Base-by-base conservation (phyloP, 768 basidiomycete genomes). In the Lyophyllum decastes region DNA sequence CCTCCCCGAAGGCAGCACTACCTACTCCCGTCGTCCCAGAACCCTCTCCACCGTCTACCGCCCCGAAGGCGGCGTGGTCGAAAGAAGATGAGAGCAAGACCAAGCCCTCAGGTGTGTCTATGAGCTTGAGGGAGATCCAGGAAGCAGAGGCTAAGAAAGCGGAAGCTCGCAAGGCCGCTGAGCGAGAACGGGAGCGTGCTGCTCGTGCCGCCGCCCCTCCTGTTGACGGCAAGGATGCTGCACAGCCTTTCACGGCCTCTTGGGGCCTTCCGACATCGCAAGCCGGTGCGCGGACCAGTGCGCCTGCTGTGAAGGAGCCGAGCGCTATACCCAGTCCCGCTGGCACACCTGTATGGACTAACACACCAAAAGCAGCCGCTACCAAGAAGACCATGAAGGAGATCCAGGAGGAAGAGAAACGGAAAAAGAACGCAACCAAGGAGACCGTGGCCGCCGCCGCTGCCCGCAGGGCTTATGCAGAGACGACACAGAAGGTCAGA, bases 361-460 rank as follows among this genome's bases (percentile, higher is more conserved):
- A 80, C 64, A 74, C 82, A 16, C 74, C 73, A 24, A 87, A 86
- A 67, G 71, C 80, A 7, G 75, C 76, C 10, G 69, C 77, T 2
- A 69, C 81, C 7, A 95, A 94, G 79, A 97, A 94, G 80, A 92
- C 92, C 1, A 89, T 99, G 88, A 98, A 96, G 78, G 95, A 99
- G 77, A 99, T 99, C 40, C 93, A 96, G 68, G 96, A 98, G 72
- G 97, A 99, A 68, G 94, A 96, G 72, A 83, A 78, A 61, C 82
- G 89, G 60, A 95, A 94, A 79, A 90, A 87, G 72, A 64, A 74
- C 26, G 78, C 78, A 0, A 73, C 76, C 7, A 88, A 87, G 70
- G 86, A 90, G 61, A 85, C 79, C 52, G 35, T 38, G 2, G 77
- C 78, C 53, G 81, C 81, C 9, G 74, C 83, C 12, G 77, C 82